Base-by-base conservation (phyloP, 257 asterid genomes). In the Solanum bukasovii region DNA sequence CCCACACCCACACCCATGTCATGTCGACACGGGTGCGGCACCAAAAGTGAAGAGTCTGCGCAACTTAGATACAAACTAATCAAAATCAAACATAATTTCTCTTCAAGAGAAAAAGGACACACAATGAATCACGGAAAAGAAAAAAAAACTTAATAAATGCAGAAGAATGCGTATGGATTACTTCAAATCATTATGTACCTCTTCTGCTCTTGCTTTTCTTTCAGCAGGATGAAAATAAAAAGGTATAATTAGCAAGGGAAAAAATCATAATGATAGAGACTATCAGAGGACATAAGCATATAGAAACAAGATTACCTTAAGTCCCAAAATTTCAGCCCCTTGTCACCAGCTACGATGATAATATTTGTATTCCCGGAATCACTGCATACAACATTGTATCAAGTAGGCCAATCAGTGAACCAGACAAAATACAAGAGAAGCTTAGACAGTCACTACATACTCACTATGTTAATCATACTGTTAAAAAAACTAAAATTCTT, bases 241-340 rank as follows among this genome's bases (percentile, higher is more conserved):
- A 2, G 63, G 37, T 42, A n/a, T 14, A 42, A 78, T 78, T 78
- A 79, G 65, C 84, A 14, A 14, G 38, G 65, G 25, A 6, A 14
- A 78, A 78, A 14, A 44, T 79, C 84, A 44, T 10, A 42, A 44
- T 8, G 25, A 74, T 21, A 74, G 82, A 79, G 38, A 44, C 63
- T 44, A 79, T 79, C 63, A 79, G 7, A 79, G 84, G 65, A 68
- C 25, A 40, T 68, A 40, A 27, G 38, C 83, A 40, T 85, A 52
- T 29, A 42, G 49, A 85, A 71, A 61, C 84, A 68, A 27, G 87
- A 94, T 74, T 91, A 97, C 98, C 98, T 94, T 86, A 96, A 87
- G 90, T 97, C 98, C 98, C 99, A 97, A 91, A 95, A 94, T 88
- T 94, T 96, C 88, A 94, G 91, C 89, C 99, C 97, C 91, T 92